Base-by-base conservation (phyloP, 306 rosid genomes). In the Vigna angularis region DNA sequence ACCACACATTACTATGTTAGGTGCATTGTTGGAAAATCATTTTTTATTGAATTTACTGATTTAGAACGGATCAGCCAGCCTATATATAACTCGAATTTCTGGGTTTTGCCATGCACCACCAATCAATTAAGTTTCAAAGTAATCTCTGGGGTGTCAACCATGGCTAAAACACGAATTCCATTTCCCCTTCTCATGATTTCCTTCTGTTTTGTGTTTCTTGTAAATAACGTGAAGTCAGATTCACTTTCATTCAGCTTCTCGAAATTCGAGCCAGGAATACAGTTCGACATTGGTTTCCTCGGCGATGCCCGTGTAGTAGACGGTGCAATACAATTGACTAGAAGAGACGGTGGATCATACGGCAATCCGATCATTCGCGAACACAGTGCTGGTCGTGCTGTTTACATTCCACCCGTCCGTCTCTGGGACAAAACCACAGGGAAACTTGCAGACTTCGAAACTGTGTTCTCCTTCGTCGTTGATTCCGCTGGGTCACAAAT, bases 161-260 rank as follows among this genome's bases (percentile, higher is more conserved):
- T 69, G 81, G 17, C 30, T 62, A 47, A 73, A 70, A 63, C 58
- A 18, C 51, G 50, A 49, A 59, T 22, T 20, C 50, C 40, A 28
- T 28, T 22, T 22, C 13, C 4, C 47, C 3, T 42, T 42, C 47
- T 42, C 47, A 4, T 7, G 36, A 34, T 76, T 66, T 64, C 64
- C 28, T 6, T 63, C 36, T 36, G 24, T 52, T 48, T 49, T 14
- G 6, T 61, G 47, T 59, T 50, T 8, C 17, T 61, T 4, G 9
- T 61, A 9, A 65, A 6, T 7, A 70, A 61, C 2, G 75, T 50
- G 1, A 79, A 61, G 9, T 71, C 77, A 24, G 72, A 71, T 1
- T 70, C 83, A 61, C 0, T 70, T 10, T 79, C 77, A 24, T 71
- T 79, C 72, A 50, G 26, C 18, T 79, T 70, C 72, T 0, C 44